Conservation (phyloP, 1,139 yeast genomes). For the Debaryomyces psychrophilus region DNA sequence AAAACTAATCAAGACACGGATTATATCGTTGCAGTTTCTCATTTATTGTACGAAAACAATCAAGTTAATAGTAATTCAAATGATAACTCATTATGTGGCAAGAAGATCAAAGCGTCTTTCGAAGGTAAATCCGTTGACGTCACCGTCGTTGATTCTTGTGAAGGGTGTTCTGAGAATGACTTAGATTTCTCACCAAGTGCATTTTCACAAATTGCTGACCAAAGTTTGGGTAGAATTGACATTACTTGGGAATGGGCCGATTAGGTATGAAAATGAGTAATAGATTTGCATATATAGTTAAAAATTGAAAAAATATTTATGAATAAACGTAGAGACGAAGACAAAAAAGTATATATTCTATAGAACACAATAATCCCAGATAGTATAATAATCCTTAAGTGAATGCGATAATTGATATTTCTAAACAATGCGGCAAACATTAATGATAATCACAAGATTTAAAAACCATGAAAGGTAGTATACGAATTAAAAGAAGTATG, state of each 20-base stretch:
- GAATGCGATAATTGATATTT: too few relatives aligned
- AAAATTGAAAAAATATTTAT: background rate
- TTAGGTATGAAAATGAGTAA: background rate
- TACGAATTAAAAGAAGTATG: background rate
- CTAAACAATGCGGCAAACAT: background rate
- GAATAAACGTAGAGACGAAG: background rate
- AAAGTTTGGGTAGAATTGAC: conserved; percentile 44
- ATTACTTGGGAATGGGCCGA: conserved; percentile 44
- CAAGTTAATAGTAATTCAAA: conserved; percentile 42
- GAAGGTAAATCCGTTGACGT: conserved; percentile 48
- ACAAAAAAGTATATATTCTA: background rate
- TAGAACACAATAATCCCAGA: background rate
- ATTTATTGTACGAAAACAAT: conserved; percentile 35
- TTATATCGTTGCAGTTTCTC: conserved; percentile 48
- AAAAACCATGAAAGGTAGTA: background rate
- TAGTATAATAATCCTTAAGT: background rate
- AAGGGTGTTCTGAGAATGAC: conserved; percentile 40
- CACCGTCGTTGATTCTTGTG: conserved; percentile 47
- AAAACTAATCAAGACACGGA: conserved; percentile 48
- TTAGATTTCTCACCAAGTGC: conserved; percentile 53
- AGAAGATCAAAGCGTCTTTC: conserved; percentile 41
- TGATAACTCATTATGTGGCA: conserved; percentile 47
- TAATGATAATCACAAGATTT: background rate
- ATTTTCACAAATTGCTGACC: conserved; percentile 40
- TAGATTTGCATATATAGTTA: conserved; percentile 1